Evolutionary conservation across 139 green algal genomes (phyloP).

Genomic region (Chlamydomonas sp.): DNA sequence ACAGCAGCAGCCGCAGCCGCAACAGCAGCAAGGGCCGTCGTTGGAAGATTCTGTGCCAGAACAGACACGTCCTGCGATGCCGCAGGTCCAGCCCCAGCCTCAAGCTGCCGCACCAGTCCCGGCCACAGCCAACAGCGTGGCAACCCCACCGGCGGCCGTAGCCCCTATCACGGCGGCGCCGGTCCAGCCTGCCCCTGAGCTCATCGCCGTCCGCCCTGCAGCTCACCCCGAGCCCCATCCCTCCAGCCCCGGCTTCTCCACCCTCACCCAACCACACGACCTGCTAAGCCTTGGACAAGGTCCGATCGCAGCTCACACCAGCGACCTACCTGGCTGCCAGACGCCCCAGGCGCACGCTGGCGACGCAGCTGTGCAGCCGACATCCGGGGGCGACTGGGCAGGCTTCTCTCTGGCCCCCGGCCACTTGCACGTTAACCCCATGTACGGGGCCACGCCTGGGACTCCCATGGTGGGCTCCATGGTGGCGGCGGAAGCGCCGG

Average conservation of each 20-base stretch:
- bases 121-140: background rate
- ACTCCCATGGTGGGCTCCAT: background rate
- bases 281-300: background rate
- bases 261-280: background rate
- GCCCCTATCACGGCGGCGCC: no score
- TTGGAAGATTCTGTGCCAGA: no score
- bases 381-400: no score
- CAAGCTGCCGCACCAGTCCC: background rate
- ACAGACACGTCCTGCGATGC: no score
- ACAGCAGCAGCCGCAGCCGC: background rate
- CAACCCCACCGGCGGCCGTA: background rate
- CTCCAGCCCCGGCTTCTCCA: constrained; percentile 7
- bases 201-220: no score
- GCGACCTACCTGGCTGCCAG: no score
- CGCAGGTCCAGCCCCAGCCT: background rate
- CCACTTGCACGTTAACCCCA: background rate
- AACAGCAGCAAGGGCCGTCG: background rate
- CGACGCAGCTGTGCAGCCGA: no score
- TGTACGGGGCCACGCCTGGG: constrained; percentile 4
- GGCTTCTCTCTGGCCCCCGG: background rate
- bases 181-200: no score
- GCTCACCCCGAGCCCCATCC: no score
- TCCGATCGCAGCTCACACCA: no score
- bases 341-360: no score
- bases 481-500: background rate